Evolutionary conservation across 768 basidiomycete genomes (phyloP), one percentile per base, ranked within the genome.

Genomic region (Russula emetica): DNA sequence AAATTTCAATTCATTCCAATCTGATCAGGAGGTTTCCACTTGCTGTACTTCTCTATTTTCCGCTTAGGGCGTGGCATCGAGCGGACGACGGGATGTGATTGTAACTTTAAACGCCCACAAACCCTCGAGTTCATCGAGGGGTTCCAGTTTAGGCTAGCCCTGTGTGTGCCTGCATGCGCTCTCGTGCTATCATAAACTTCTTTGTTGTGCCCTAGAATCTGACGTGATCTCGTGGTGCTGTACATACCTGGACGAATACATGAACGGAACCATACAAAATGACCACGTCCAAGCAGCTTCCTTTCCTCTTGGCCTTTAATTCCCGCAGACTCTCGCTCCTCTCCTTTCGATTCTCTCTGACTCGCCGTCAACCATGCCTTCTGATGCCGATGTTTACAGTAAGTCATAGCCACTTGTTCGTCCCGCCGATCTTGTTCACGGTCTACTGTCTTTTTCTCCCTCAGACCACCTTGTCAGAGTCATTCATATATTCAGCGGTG

Each of bases 401-500:
- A 8, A 44, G 59, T 51, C 45, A 6, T 24, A 55, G 28, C 0
- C n/a, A 6, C 34, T 49, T 20, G 11, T 32, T 8, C 11, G 18
- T 22, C 38, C 10, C 22, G 11, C 16, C n/a, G 45, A 55, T 50
- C n/a, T 55, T 28, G 11, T 34, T 55, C 49, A 52, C 34, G 40
- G n/a, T 47, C 32, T 42, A 26, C 14, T 20, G 9, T 32, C 16
- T 11, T 38, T 20, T 32, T 28, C 22, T 14, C 11, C 38, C 44
- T 2, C 44, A 66, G 65, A 9, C 13, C 56, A 63, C 26, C 56
- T 63, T 30, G 51, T 66, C 62, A 64, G 64, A 4, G 45, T 66
- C 36, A 28, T 61, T 10, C 66, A 67, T 44, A 0, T 67, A 10
- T 67, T 65, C 59, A 58, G 50, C 44, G 66, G 66, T 6, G 18